Base-by-base conservation (phyloP, 257 asterid genomes). In the Striga asiatica region DNA sequence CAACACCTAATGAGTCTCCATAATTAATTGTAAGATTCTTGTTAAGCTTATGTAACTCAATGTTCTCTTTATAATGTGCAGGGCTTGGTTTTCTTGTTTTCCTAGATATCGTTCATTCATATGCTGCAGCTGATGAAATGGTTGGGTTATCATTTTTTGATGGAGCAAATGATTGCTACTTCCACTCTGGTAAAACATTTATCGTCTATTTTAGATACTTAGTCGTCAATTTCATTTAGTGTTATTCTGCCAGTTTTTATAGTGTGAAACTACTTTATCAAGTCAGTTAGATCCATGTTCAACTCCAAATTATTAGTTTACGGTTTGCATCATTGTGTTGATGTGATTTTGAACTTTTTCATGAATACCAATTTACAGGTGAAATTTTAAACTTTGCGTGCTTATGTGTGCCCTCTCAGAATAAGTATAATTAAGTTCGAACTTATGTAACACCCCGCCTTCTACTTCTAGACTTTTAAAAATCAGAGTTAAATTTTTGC, bases 81-180 rank as follows among this genome's bases (percentile, higher is more conserved):
- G 98, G 95, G 60, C 92, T 73, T 70, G 98, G 98, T 47, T 72
- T 91, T 56, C 74, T 78, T 56, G 94, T 91, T 65, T 72, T 91
- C 73, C 75, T 91, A 69, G 98, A 91, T 70, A 82, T 91, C 24
- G 89, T 84, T 61, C 98, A 91, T 71, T 87, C 98, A 17, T 91
- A 91, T 64, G 95, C 98, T 43, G 98, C 96, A 61, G 85, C 98
- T 58, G 98, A 91, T 11, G 96, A 91, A 78, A 87, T 84, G 96
- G 89, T 82, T 55, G 98, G 98, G 27, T 69, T 87, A 68, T 80
- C 98, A 60, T 94, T 50, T 68, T 91, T 80, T 76, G 98, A 91
- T 71, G 98, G 98, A 77, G 69, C 98, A 69, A 91, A 91, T 73
- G 98, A 91, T 69, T 91, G 98, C 82, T 87, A 74, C 73, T 91